Evolutionary conservation across 2,329 filamentous ascomycete genomes (phyloP).

Genomic region (Amylocarpus encephaloides): DNA sequence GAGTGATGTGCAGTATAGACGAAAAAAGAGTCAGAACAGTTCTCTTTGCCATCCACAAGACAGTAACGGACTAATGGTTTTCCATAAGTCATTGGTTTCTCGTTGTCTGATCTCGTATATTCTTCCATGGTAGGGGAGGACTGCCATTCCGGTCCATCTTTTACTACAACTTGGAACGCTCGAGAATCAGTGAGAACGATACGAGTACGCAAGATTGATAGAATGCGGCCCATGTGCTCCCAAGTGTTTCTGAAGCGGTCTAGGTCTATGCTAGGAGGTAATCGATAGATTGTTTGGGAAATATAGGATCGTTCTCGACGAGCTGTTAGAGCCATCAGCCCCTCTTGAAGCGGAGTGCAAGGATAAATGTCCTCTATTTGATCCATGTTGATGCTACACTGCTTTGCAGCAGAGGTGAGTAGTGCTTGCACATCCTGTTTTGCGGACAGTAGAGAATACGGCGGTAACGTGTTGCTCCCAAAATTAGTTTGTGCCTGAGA

Average conservation of each 20-base stretch:
- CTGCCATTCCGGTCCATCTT: not conserved
- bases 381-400: not conserved
- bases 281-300: constrained; percentile 2
- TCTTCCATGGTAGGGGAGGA: not conserved
- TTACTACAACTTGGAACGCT: constrained; percentile 19
- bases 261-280: constrained; percentile 3
- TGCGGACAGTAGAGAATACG: too few species aligned
- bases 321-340: constrained; percentile 20
- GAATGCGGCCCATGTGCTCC: constrained; percentile 31
- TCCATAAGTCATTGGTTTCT: not conserved
- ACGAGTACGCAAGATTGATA: constrained; percentile 13
- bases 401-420: too few species aligned
- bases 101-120: not conserved
- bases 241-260: constrained; percentile 5
- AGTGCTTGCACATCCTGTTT: too few species aligned
- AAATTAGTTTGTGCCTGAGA: too few species aligned
- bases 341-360: constrained; percentile 33
- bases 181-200: constrained; percentile 18
- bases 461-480: too few species aligned
- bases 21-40: not conserved
- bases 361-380: constrained; percentile 34
- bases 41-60: not conserved
- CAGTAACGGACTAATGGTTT: not conserved
- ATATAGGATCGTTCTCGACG: constrained; percentile 4
- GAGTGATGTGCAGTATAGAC: constrained; percentile 44